Evolutionary conservation across 148 eudicot genomes (phyloP), one percentile per base, ranked within the genome.

Genomic region (Rhododendron kiyosumense): DNA sequence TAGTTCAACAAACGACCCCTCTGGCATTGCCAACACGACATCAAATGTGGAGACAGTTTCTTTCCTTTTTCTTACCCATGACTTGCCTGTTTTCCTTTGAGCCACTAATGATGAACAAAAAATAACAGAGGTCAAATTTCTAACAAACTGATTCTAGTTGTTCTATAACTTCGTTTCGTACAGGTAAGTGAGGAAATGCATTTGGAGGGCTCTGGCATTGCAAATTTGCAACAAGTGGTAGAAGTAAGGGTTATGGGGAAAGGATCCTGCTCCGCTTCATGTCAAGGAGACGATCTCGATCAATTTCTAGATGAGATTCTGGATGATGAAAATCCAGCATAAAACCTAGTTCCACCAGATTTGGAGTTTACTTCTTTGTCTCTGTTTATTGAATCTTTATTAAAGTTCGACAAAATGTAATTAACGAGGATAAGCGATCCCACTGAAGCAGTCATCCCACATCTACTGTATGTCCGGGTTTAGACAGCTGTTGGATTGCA

Each of bases 161-260:
- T 80, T 24, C 28, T 38, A 24, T 34, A 71, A 71, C n/a, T 82
- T 71, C 20, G 7, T 82, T 24, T 82, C 8, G 20, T 59, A 41
- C 75, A 82, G 84, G 84, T 5, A 82, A 61, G 63, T 82, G 52
- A 61, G 18, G 67, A 57, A 59, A 54, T 81, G 51, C 52, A 26
- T 22, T 57, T 59, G 48, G 83, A 52, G 83, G 67, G 2, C 8
- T 24, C 1, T 78, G 54, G 51, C 52, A 6, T 78, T 22, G 43
- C 61, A 15, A 54, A 54, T 17, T 54, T 54, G 22, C 32, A 43
- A 12, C 81, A 24, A n/a, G 32, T 24, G 59, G 63, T 57, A 80
- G 65, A 15, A 80, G 61, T 48, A 15, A 12, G 51, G 41, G 34
- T 26, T 12, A 79, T n/a, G 81, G 57, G 59, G 22, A 79, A 79